phyloP scores from a whole-genome alignment of 1,284 basidiomycete genomes.

The Leccinum solheimii region DNA sequence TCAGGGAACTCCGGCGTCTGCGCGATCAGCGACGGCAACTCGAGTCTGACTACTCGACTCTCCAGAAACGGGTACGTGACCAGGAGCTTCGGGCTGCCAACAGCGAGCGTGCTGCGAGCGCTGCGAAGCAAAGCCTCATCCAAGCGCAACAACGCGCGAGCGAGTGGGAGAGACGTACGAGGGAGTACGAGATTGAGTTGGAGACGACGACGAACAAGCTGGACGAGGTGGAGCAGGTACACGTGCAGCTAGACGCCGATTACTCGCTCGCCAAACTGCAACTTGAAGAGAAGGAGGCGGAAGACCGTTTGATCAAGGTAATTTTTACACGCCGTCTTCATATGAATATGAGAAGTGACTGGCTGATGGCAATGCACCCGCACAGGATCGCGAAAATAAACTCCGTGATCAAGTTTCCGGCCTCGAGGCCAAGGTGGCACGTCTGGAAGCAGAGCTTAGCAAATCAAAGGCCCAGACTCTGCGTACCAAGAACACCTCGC shows the following conservation, averaged over 20 bases:
- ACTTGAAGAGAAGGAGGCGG: conserved; percentile 71
- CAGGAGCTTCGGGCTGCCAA: conserved; percentile 61
- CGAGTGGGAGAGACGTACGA: conserved; percentile 79
- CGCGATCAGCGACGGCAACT: conserved; percentile 66
- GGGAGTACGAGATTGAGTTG: conserved; percentile 63
- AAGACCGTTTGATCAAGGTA: conserved; percentile 66
- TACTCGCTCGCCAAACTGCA: conserved; percentile 64
- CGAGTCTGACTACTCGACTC: conserved; percentile 62
- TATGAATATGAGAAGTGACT: conserved; percentile 7
- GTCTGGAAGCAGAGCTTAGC: conserved; percentile 60
- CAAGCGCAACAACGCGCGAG: conserved; percentile 72
- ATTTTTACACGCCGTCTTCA: conserved; percentile 10
- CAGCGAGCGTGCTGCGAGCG: conserved; percentile 56
- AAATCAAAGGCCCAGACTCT: conserved; percentile 43
- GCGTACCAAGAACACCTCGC: conserved; percentile 35
- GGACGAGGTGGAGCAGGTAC: conserved; percentile 64
- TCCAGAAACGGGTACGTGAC: conserved; percentile 73
- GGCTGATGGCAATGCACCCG: conserved; percentile 8
- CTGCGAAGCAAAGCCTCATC: conserved; percentile 61
- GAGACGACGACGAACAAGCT: conserved; percentile 58
- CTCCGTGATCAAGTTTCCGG: conserved; percentile 62
- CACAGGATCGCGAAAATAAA: conserved; percentile 71
- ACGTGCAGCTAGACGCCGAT: conserved; percentile 67
- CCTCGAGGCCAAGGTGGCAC: conserved; percentile 63
- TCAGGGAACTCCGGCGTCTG: conserved; percentile 62